Evolutionary conservation across 2,329 filamentous ascomycete genomes (phyloP).

Genomic region (Ambrosiella xylebori): DNA sequence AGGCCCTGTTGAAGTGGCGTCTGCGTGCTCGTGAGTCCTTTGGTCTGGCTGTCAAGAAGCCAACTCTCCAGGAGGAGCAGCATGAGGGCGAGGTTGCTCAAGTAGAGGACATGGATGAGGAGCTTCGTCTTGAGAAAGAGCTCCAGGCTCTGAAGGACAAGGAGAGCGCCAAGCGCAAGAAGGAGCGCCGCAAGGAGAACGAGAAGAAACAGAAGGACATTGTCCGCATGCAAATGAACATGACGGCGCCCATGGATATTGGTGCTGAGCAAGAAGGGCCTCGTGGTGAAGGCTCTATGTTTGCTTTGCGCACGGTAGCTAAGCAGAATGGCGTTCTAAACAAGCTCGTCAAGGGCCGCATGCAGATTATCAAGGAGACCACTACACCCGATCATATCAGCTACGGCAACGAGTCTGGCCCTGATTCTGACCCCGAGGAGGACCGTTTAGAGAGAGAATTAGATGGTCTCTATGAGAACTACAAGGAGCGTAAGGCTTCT

Average conservation of each 20-base stretch:
- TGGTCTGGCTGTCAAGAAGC: constrained; percentile 64
- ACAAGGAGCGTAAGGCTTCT: constrained; percentile 62
- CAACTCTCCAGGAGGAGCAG: constrained; percentile 27
- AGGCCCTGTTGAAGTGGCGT: constrained; percentile 74
- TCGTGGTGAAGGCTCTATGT: constrained; percentile 66
- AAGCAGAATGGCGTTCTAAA: constrained; percentile 46
- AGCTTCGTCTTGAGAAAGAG: constrained; percentile 77
- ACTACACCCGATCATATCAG: constrained; percentile 35
- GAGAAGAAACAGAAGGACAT: constrained; percentile 91
- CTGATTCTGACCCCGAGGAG: constrained; percentile 58
- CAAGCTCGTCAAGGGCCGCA: constrained; percentile 54
- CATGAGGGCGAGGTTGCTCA: constrained; percentile 54
- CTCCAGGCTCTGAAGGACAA: constrained; percentile 67
- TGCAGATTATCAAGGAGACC: constrained; percentile 47
- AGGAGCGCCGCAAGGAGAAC: constrained; percentile 72
- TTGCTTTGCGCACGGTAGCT: constrained; percentile 67
- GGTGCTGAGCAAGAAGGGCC: constrained; percentile 76
- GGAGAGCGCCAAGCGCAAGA: constrained; percentile 59
- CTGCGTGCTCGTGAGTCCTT: constrained; percentile 80
- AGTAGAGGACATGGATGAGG: constrained; percentile 84
- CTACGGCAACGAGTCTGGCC: constrained; percentile 39
- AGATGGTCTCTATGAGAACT: constrained; percentile 74
- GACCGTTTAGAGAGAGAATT: constrained; percentile 72
- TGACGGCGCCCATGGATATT: constrained; percentile 90
- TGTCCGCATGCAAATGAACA: constrained; percentile 91